Evolutionary conservation across 2,329 filamentous ascomycete species (phyloP), one percentile per base, ranked within the genome.

Genomic region (Monosporascus sp.): DNA sequence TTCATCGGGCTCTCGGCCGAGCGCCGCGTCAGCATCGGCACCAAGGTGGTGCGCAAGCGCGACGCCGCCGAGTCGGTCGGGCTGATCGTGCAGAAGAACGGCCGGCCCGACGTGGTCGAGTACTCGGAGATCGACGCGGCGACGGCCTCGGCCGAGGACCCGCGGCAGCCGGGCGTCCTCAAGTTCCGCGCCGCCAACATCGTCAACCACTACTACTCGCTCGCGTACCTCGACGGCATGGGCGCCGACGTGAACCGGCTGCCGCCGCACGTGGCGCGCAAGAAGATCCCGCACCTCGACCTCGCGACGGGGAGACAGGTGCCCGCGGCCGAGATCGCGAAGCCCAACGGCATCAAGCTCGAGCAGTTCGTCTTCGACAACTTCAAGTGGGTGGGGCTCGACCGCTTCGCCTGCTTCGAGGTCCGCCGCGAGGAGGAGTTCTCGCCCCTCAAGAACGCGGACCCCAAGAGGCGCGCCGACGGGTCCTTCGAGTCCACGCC

Each of bases 301-400:
- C 80, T 86, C 15, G 78, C 87, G 68, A 87, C 81, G 35, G 92
- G 91, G 58, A 86, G 90, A 70, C 83, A 84, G 0, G 78, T 96
- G 81, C 91, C 93, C 3, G 86, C 91, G 71, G 55, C 93, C 3
- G 86, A 91, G 71, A 54, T 60, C 31, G 37, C 54, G 18, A 94
- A 91, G 77, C 91, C 94, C 60, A 99, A 99, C 68, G 94, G 94
- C 62, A 92, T 99, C 81, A 99, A 99, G 80, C 84, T 99, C 40
- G 94, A 99, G 80, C 94, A 97, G 74, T 99, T 97, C 65, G 92
- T 99, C 56, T 99, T 99, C 69, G 94, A 99, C 70, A 94, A 96
- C 68, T 99, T 99, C 80, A 92, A 93, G 56, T 82, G 93, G 78
- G 78, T 96, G 50, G 77, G 86, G 18, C 84, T 99, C 59, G 81